Conservation (phyloP, 768 basidiomycete species). For the Kwoniella mangroviensis region DNA sequence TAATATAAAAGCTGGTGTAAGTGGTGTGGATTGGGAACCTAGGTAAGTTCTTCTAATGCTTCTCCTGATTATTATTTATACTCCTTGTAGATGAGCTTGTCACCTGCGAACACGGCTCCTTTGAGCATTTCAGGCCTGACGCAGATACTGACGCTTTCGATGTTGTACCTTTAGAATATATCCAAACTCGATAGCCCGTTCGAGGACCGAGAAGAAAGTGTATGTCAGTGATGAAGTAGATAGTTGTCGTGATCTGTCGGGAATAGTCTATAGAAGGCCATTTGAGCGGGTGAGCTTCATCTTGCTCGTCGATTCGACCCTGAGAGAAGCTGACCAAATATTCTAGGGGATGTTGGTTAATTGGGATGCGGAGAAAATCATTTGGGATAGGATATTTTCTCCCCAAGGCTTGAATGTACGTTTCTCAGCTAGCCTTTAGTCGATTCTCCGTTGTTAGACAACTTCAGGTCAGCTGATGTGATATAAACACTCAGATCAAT, state of each 20-base stretch:
- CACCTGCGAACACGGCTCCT: not conserved
- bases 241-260: constrained; percentile 75
- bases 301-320: too few relatives aligned
- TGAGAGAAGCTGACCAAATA: constrained; percentile 6
- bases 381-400: constrained; percentile 91
- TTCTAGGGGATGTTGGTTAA: constrained; percentile 84
- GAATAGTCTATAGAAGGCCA: constrained; percentile 79
- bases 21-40: constrained; percentile 49
- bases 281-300: constrained; percentile 74
- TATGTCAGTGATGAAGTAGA: constrained; percentile 86
- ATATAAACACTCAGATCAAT: constrained; percentile 64
- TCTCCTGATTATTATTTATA: not conserved
- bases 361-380: constrained; percentile 92
- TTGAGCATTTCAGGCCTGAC: too few relatives aligned
- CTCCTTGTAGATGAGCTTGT: not conserved
- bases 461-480: not conserved
- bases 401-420: constrained; percentile 69
- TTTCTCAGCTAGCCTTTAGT: not conserved
- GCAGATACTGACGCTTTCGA: too few relatives aligned
- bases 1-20: constrained; percentile 76
- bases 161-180: constrained; percentile 63
- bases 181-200: constrained; percentile 80
- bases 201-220: constrained; percentile 77
- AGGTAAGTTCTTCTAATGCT: constrained; percentile 22
- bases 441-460: too few relatives aligned